These are phyloP conservation scores for Neoboletus magnificus DNA, from an alignment of 768 basidiomycete genomes.

Conservation along the genomic window DNA sequence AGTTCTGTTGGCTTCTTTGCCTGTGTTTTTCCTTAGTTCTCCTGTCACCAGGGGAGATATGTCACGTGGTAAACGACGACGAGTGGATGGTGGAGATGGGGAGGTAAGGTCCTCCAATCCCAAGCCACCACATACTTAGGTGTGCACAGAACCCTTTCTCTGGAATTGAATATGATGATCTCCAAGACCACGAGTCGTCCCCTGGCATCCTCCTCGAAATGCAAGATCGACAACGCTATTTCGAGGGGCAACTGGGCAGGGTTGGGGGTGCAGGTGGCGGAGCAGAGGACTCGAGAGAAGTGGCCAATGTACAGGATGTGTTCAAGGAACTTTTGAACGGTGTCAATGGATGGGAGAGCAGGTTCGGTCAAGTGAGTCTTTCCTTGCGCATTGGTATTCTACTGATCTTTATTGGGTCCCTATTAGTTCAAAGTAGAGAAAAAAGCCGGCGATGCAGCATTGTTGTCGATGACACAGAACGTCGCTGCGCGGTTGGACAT, in stretches of 20 bases:
- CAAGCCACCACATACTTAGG: not conserved
- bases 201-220: slow-evolving; percentile 79
- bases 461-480: slow-evolving; percentile 75
- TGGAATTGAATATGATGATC: slow-evolving; percentile 83
- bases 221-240: slow-evolving; percentile 80
- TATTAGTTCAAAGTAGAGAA: slow-evolving; percentile 64
- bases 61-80: slow-evolving; percentile 58
- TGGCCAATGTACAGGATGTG: slow-evolving; percentile 45
- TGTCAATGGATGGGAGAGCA: slow-evolving; percentile 54
- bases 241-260: slow-evolving; percentile 58
- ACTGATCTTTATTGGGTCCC: not conserved
- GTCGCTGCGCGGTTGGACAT: slow-evolving; percentile 70
- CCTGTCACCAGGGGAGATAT: slow-evolving; percentile 46
- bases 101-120: slow-evolving; percentile 36
- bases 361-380: slow-evolving; percentile 52
- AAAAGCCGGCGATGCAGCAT: slow-evolving; percentile 63
- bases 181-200: slow-evolving; percentile 65
- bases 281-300: slow-evolving; percentile 18
- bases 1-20: slow-evolving; percentile 17
- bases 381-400: not conserved
- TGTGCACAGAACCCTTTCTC: slow-evolving; percentile 34
- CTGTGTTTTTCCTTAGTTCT: not conserved
- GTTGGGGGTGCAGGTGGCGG: slow-evolving; percentile 4
- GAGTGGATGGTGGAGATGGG: slow-evolving; percentile 41
- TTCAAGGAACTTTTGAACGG: slow-evolving; percentile 46